Conservation (phyloP, 768 basidiomycete species). For the Exidia glandulosa region DNA sequence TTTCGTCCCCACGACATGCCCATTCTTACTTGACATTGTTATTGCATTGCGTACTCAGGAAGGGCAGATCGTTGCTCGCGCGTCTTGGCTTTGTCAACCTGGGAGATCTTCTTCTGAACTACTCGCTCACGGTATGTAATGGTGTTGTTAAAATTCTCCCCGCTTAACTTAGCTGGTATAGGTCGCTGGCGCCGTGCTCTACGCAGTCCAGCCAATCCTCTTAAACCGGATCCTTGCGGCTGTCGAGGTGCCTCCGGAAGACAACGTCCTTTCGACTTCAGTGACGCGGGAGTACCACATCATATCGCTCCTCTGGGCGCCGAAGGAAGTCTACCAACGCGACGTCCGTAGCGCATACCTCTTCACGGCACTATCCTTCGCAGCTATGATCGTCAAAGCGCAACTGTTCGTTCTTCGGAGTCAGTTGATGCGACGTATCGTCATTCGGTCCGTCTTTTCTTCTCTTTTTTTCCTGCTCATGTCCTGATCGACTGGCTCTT, state of each 20-base stretch:
- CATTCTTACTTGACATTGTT: too few species aligned
- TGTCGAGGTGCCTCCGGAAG: background rate
- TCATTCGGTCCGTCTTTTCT: background rate
- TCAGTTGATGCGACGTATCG: background rate
- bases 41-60: too few species aligned
- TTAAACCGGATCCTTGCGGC: background rate
- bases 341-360: background rate
- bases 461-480: background rate
- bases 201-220: background rate
- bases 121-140: background rate
- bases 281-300: background rate
- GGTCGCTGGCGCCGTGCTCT: background rate
- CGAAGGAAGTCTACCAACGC: background rate
- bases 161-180: background rate
- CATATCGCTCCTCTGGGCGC: background rate
- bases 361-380: background rate
- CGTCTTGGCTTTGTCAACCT: background rate
- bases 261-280: background rate
- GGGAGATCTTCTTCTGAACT: background rate
- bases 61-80: background rate
- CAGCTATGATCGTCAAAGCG: background rate
- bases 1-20: too few species aligned
- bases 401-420: background rate
- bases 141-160: background rate
- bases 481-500: background rate